Base-by-base conservation (phyloP, 129 eudicot species). In the Escallonia rubra region DNA sequence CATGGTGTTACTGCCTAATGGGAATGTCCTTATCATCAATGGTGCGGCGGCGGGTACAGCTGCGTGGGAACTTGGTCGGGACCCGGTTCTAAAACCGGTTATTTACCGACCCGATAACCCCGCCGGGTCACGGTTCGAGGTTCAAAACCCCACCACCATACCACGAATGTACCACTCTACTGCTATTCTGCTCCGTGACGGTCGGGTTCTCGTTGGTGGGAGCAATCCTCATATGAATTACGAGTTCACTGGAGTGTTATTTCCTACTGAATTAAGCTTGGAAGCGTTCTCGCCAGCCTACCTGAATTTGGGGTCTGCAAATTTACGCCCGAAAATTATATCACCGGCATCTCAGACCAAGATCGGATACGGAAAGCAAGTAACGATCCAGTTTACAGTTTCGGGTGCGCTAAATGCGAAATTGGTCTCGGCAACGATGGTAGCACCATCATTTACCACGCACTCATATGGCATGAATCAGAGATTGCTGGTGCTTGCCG, bases 401-500 rank as follows among this genome's bases (percentile, higher is more conserved):
- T 12, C 68, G 8, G 73, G 75, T 0, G 39, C 8, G 55, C 43
- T 84, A 7, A 74, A 80, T 34, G 40, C 2, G 8, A 50, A 43
- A 41, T 46, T 51, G 69, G 58, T 87, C 0, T 49, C 12, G 65
- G 95, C 82, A 8, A 90, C 89, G 8, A 90, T 90, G 97, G 76
- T 82, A 7, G 69, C 86, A 44, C 97, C 97, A 5, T 42, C 92
- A 4, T 90, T 90, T 15, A 78, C 65, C 40, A 92, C 98, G 0
- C 98, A 92, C 67, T 83, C 97, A 6, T 85, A 74, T 74, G 82
- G 90, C 4, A 91, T 90, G 97, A 90, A 85, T 16, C 97, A 87
- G 63, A 80, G 97, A 66, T 53, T 87, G 61, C 47, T 90, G 71
- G 69, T 77, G 0, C 80, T 90, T 1, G 68, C 56, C 6, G 76